phyloP scores from a whole-genome alignment of 306 rosid genomes.

The Cicer yamashitae region DNA sequence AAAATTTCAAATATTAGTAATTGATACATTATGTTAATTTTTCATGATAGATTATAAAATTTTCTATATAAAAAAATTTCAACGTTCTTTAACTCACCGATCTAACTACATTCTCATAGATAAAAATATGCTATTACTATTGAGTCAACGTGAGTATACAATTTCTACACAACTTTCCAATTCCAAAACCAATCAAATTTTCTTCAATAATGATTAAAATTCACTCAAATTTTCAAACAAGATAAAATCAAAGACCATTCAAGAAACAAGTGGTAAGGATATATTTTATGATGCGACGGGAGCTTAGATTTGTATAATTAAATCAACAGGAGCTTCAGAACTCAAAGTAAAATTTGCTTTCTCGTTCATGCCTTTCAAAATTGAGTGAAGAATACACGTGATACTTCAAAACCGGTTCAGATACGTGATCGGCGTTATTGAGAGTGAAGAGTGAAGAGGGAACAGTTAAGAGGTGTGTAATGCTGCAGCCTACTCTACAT shows the following conservation, averaged over 20 bases:
- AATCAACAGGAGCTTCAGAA: background rate
- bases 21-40: no score
- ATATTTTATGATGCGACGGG: background rate
- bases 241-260: background rate
- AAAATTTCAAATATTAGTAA: no score
- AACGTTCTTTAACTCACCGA: no score
- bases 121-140: no score
- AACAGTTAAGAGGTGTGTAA: background rate
- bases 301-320: slow-evolving; percentile 3
- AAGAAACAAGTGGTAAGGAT: background rate
- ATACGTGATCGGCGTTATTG: background rate
- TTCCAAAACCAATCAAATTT: background rate
- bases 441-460: background rate
- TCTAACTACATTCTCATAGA: no score
- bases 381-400: background rate
- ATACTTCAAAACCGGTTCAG: background rate
- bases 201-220: background rate
- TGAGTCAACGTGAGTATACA: background rate
- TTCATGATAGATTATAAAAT: no score
- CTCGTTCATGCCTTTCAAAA: background rate
- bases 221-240: background rate
- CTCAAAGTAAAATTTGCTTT: slow-evolving; percentile 11
- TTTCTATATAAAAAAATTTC: no score
- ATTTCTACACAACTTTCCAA: background rate
- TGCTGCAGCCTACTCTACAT: no score